Percentiles rank a stretch among this genome's conserved stretches.
These are phyloP conservation scores for Alternaria sp. DNA, from an alignment of 2,329 filamentous ascomycete genomes.

Conservation along the genomic window DNA sequence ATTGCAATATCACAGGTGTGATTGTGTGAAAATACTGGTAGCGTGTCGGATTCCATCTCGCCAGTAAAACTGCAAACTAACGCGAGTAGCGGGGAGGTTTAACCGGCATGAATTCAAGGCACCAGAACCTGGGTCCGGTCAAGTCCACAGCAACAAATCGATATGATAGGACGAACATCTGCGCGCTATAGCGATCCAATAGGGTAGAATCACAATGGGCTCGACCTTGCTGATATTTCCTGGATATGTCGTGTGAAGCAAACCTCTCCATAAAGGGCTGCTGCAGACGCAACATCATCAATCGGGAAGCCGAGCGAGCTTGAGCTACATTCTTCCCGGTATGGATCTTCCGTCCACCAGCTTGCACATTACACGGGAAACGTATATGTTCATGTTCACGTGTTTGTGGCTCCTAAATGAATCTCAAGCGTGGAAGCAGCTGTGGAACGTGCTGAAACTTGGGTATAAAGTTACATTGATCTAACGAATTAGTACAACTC, in stretches of 20 bases:
- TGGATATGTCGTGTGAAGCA: not conserved
- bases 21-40: not conserved
- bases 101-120: not conserved
- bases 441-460: slow-evolving; percentile 5
- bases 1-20: not conserved
- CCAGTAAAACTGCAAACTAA: not conserved
- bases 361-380: not conserved
- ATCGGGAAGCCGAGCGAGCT: not conserved
- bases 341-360: not conserved
- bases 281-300: not conserved
- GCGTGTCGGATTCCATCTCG: not conserved
- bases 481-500: not conserved
- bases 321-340: not conserved
- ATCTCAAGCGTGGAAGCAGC: not conserved
- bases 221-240: not conserved
- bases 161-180: too few species aligned
- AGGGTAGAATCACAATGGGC: too few species aligned
- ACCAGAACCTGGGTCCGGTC: not conserved
- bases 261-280: not conserved
- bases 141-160: not conserved
- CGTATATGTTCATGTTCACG: not conserved
- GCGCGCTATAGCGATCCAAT: not conserved
- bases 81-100: not conserved
- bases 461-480: not conserved
- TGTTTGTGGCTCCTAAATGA: not conserved